Conservation (phyloP, 2,329 filamentous ascomycete genomes). For the Helotiales sp. region DNA sequence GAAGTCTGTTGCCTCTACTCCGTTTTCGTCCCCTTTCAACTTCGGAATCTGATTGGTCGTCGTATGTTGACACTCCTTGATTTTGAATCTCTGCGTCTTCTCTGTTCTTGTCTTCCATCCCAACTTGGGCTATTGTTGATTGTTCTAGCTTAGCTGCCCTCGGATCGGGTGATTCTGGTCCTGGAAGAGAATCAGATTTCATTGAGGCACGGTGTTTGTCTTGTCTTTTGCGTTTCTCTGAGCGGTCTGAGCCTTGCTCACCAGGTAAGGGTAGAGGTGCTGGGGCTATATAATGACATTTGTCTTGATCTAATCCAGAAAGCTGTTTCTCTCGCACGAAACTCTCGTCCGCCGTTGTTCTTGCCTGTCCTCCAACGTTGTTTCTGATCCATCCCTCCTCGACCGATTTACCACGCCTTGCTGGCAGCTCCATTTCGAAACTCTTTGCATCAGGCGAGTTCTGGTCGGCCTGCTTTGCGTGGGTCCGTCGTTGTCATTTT, state of each 20-base stretch:
- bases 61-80: not conserved
- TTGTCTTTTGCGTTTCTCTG: not conserved
- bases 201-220: no score
- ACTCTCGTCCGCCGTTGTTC: not conserved
- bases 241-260: not conserved
- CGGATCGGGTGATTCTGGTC: no score
- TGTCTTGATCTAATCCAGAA: no score
- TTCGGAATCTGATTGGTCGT: not conserved
- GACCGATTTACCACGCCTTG: not conserved
- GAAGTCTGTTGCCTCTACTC: not conserved
- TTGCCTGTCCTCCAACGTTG: not conserved
- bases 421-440: not conserved
- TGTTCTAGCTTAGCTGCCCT: not conserved
- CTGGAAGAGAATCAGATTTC: no score
- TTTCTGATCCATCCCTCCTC: not conserved
- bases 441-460: not conserved
- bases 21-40: not conserved
- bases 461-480: not conserved
- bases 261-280: not conserved
- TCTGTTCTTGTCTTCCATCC: not conserved
- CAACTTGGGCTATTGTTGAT: not conserved
- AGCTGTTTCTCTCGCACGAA: not conserved
- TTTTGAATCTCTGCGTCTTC: not conserved
- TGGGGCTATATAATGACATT: no score
- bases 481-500: not conserved